Evolutionary conservation across 495 filamentous ascomycete species (phyloP), one percentile per base, ranked within the genome.

Genomic region (Choiromyces venosus): DNA sequence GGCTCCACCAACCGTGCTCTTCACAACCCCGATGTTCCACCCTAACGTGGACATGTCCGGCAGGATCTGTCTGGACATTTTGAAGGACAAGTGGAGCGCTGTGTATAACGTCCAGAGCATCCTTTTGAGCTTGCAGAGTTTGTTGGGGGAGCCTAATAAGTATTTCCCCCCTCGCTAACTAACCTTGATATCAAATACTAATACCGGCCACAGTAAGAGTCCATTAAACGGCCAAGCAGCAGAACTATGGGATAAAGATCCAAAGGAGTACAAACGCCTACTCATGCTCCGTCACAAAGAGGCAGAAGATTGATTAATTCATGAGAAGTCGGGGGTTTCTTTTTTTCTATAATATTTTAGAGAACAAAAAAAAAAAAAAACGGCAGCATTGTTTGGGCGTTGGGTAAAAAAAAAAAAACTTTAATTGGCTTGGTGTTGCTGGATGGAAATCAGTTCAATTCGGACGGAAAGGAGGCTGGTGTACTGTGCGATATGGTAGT

Each of bases 91-190:
- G 84, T 98, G 95, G 95, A 96, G 93, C 75, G 90, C 90, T 29
- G 76, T 78, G 35, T 96, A 97, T 87, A 97, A 97, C 79, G 91
- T 95, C 71, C 92, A 95, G 84, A 95, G 90, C 65, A 92, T 99
- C 35, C 84, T 99, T 66, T 84, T 99, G 77, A 97, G 93, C 75
- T 82, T 99, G 83, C 95, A 99, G 84, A 97, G 93, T 83, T 85
- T 99, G 77, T 88, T 99, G 3, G 95, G 94, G 29, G 95, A 98
- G 82, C 95, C 95, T 6, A 99, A 99, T 84, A 97, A 97, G 96
- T 99, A 86, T 80, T 89, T 76, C 68, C 14, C 37, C 38, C 33
- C 37, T 35, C 37, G 16, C 61, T 12, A 10, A 1, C 38, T 18
- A 8, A 12, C 25, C 36, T 71, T 36, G 16, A 52, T 44, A 7